Evolutionary conservation across 2,329 filamentous ascomycete genomes (phyloP).

Genomic region (Penicillium sp.): DNA sequence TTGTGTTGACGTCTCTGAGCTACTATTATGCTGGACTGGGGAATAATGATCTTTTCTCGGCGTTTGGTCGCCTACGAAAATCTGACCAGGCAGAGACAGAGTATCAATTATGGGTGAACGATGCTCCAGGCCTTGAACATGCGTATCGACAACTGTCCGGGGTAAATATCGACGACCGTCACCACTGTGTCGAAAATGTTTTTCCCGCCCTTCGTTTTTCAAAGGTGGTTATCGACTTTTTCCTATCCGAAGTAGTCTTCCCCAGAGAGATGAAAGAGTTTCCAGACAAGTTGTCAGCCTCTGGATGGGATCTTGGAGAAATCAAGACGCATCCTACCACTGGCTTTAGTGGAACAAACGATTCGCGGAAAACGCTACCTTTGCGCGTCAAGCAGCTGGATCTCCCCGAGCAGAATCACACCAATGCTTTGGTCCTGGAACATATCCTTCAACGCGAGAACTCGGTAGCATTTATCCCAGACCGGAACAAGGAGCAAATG

Average conservation of each 20-base stretch:
- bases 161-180: conserved; percentile 55
- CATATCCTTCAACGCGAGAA: conserved; percentile 54
- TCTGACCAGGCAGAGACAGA: conserved; percentile 50
- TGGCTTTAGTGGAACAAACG: conserved; percentile 67
- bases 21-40: conserved; percentile 55
- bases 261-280: conserved; percentile 59
- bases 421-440: conserved; percentile 60
- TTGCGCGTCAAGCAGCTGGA: conserved; percentile 53
- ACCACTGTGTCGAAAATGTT: conserved; percentile 45
- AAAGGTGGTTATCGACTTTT: conserved; percentile 58
- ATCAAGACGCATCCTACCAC: conserved; percentile 46
- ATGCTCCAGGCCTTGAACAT: conserved; percentile 29
- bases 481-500: not conserved
- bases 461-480: too few species aligned
- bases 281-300: conserved; percentile 56
- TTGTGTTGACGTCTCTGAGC: conserved; percentile 51
- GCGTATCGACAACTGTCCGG: conserved; percentile 43
- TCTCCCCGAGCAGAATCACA: conserved; percentile 52
- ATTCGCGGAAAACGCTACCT: conserved; percentile 55
- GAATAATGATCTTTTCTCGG: conserved; percentile 46
- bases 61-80: conserved; percentile 45
- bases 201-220: conserved; percentile 51
- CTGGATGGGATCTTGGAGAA: conserved; percentile 68
- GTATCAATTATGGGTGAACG: conserved; percentile 37
- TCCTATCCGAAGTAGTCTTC: conserved; percentile 54